phyloP scores from a whole-genome alignment of 78 protist genomes.

The Pigoraptor vietnamica region DNA sequence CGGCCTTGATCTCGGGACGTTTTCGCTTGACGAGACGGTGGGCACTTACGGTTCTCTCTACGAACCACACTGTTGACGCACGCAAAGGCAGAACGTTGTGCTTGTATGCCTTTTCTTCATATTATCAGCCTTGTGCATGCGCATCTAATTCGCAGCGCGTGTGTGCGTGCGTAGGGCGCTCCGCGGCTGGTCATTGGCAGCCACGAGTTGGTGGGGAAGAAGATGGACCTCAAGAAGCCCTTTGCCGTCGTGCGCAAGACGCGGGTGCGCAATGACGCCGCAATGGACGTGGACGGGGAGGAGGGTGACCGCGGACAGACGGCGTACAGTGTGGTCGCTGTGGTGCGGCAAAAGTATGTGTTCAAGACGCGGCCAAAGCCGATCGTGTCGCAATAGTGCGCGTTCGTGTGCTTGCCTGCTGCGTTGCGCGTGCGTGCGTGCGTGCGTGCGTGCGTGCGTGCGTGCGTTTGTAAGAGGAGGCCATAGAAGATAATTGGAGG shows the following conservation, averaged over 20 bases:
- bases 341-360: not conserved
- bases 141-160: not conserved
- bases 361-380: not conserved
- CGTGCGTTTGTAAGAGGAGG: too few species aligned
- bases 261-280: not conserved
- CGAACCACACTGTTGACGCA: too few species aligned
- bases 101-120: not conserved
- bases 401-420: not conserved
- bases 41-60: not conserved
- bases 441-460: too few species aligned
- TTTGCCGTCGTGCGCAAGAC: not conserved
- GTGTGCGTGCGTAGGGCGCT: not conserved
- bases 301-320: not conserved
- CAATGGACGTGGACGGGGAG: not conserved
- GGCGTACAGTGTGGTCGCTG: not conserved
- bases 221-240: not conserved
- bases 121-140: not conserved
- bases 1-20: not conserved
- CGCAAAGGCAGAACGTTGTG: not conserved
- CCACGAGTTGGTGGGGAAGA: not conserved
- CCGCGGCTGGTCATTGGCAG: not conserved
- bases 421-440: too few species aligned
- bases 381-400: not conserved
- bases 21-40: not conserved
- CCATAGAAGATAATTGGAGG: too few species aligned